Base-by-base conservation (phyloP, 257 asterid species). In the Solanum virginianum region DNA sequence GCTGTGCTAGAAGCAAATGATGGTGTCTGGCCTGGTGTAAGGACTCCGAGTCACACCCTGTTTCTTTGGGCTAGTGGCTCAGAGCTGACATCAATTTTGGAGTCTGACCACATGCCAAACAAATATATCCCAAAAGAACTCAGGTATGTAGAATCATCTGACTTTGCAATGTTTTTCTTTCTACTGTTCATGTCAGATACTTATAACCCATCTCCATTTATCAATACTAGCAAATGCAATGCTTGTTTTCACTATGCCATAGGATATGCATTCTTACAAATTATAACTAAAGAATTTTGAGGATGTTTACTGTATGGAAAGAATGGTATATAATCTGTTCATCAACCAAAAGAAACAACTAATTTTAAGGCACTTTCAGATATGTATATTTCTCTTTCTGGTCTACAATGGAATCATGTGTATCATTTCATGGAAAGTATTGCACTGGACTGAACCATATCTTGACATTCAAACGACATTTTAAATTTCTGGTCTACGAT, bases 51-150 rank as follows among this genome's bases (percentile, higher is more conserved):
- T 82, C 99, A 95, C 87, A 97, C 97, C 56, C 89, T 95, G 79
- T 97, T 95, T 88, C 98, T 95, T 84, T 97, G 99, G 99, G 99
- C 99, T 36, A 85, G 98, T 89, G 99, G 99, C 71, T 92, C 98
- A 57, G 99, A 97, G 91, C 90, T 97, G 84, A 97, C 99, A 22
- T 68, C 99, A 1, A 69, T 97, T 88, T 88, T 97, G 81, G 98
- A 94, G 88, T 97, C 94, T 85, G 99, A 97, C 89, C 98, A 92
- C 91, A 94, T 97, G 98, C 99, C 99, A 86, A 97, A 95, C 90
- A 95, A 93, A 89, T 95, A 83, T 90, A 94, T 97, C 51, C 96
- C 97, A 24, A 92, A 92, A 89, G 98, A 97, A 70, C 88, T 95
- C 69, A 92, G 99, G 99, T 94, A 90, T 87, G 59, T 56, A 29